Conservation (phyloP, 2,329 filamentous ascomycete genomes). For the Scortechinia acanthostroma region DNA sequence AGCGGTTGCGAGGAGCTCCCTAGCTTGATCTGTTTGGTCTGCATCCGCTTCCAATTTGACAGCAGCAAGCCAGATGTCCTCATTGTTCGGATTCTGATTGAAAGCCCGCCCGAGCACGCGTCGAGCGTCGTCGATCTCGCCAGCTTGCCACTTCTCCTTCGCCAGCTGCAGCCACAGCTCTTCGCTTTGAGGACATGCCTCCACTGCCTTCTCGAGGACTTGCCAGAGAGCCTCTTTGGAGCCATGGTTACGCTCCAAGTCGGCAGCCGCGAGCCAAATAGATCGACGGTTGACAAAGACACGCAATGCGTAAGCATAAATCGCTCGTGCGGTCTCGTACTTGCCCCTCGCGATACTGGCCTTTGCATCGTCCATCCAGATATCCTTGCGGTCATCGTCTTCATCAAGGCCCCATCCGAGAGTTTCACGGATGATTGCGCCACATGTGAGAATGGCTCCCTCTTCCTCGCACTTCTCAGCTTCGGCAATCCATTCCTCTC, state of each 20-base stretch:
- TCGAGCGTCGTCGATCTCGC: conserved; percentile 79
- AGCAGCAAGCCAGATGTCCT: conserved; percentile 94
- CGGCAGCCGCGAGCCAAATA: conserved; percentile 83
- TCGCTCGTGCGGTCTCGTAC: conserved; percentile 86
- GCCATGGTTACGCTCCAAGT: conserved; percentile 85
- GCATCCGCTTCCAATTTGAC: conserved; percentile 95
- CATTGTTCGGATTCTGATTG: conserved; percentile 90
- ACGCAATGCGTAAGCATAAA: conserved; percentile 83
- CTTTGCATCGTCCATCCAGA: conserved; percentile 91
- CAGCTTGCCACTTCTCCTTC: conserved; percentile 86
- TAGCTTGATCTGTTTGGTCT: conserved; percentile 72
- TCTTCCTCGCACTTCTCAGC: conserved; percentile 93
- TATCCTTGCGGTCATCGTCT: conserved; percentile 90
- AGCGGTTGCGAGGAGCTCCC: conserved; percentile 74
- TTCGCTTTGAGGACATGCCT: conserved; percentile 84
- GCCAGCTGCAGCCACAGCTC: conserved; percentile 93
- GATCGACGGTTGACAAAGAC: conserved; percentile 84
- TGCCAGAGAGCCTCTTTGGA: conserved; percentile 75
- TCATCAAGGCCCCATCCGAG: conserved; percentile 89
- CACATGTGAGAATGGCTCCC: conserved; percentile 78
- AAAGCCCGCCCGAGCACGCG: conserved; percentile 83
- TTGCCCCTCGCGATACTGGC: conserved; percentile 72
- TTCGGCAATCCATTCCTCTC: conserved; percentile 93
- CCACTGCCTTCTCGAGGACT: conserved; percentile 85
- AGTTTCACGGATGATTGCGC: conserved; percentile 84